Evolutionary conservation across 2,329 filamentous ascomycete genomes (phyloP), one percentile per base, ranked within the genome.

Genomic region (Penicillium sp.): DNA sequence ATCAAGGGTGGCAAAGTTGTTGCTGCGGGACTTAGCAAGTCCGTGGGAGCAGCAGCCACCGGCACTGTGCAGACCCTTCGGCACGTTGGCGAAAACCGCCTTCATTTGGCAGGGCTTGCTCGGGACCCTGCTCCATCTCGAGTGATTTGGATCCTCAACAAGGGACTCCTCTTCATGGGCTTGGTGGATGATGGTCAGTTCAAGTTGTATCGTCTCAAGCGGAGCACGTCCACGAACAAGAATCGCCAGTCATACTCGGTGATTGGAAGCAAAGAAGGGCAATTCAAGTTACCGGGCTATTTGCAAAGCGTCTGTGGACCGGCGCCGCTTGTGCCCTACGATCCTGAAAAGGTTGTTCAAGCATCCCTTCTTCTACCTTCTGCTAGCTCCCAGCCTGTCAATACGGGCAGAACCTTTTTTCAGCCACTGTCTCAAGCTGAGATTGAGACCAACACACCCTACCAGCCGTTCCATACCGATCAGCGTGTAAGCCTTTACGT

Each of bases 391-490:
- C 62, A 81, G 79, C 60, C 77, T 63, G 68, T 78, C 73, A 66
- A 74, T 73, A 55, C 73, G 69, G 67, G 69, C 64, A 63, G 71
- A 69, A 51, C 68, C 64, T 66, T 80, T 77, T 68, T 77, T 74
- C 69, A 83, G 80, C 73, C 89, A 80, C 75, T 90, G 78, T 73
- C 89, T 79, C 72, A 93, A 85, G 92, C 91, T 6, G 93, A 97
- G 79, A 96, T 96, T 64, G 95, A 99, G 72, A 96, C 94, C 1
- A 97, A 94, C 70, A 90, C 93, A 4, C 92, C 94, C 2, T 98
- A 96, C 69, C 93, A 96, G 69, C 94, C 95, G 1, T 97, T 98
- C 79, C 94, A 98, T 73, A 95, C 93, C 0, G 93, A 98, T 70
- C 85, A 87, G 55, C 87, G 94, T 3, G 90, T 98, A 46, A 86